Conservation (phyloP, 1,139 yeast genomes). For the Meyerozyma sp. region DNA sequence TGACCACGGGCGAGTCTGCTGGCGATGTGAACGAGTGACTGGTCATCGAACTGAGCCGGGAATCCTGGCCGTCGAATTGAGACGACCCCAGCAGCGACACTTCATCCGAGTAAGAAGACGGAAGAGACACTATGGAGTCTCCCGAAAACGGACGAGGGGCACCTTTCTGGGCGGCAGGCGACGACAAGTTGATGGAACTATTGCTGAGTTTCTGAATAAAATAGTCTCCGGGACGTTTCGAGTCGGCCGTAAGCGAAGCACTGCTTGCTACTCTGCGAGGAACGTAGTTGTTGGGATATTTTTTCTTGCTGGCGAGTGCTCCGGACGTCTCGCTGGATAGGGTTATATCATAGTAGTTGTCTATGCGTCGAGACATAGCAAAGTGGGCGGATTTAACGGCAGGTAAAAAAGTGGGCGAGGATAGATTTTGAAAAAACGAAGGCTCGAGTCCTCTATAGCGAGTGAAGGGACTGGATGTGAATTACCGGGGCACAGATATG, state of each 20-base stretch:
- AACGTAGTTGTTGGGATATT: neutral
- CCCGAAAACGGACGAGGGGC: slow-evolving; percentile 27
- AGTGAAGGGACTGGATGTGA: neutral
- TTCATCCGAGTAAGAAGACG: slow-evolving; percentile 32
- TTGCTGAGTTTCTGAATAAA: slow-evolving; percentile 28
- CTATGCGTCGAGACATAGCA: slow-evolving; percentile 3
- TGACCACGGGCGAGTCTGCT: slow-evolving; percentile 1
- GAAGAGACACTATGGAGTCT: slow-evolving; percentile 33
- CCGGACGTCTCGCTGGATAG: slow-evolving; percentile 6
- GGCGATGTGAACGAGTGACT: slow-evolving; percentile 18
- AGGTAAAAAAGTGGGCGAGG: neutral
- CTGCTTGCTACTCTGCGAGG: slow-evolving; percentile 27
- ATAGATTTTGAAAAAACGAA: neutral
- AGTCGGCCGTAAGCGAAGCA: slow-evolving; percentile 20
- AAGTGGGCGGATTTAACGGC: neutral
- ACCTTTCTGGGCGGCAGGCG: slow-evolving; percentile 2
- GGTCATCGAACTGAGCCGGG: slow-evolving; percentile 37
- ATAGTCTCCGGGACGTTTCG: slow-evolving; percentile 40
- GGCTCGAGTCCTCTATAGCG: neutral
- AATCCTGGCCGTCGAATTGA: slow-evolving; percentile 32
- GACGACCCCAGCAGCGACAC: slow-evolving; percentile 29
- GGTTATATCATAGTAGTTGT: slow-evolving; percentile 27
- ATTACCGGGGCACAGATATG: neutral
- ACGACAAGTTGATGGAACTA: slow-evolving; percentile 7
- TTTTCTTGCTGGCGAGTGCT: slow-evolving; percentile 3